These are phyloP conservation scores for Schizochytrium sp. DNA, from an alignment of 108 stramenopile genomes.

Conservation along the genomic window DNA sequence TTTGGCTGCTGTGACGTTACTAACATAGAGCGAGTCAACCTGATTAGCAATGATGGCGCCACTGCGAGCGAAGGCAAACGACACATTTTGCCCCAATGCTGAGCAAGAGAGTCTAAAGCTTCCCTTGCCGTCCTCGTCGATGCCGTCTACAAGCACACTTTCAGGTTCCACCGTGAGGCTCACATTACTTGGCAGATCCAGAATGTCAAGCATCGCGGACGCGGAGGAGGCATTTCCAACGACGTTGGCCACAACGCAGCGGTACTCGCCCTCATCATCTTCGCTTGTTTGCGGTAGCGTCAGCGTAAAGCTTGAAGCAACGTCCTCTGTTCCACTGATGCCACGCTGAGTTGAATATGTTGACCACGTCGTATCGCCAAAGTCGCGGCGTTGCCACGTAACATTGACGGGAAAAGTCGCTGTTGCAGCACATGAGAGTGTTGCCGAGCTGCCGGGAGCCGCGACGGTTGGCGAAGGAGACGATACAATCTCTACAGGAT, in stretches of 20 bases:
- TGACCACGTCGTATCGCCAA: background rate
- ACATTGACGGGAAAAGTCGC: background rate
- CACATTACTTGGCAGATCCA: background rate
- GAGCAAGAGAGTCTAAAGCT: background rate
- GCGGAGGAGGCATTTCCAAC: background rate
- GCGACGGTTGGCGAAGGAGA: background rate
- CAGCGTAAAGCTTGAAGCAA: background rate
- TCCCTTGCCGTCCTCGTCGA: background rate
- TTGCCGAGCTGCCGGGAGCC: background rate
- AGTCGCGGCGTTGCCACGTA: background rate
- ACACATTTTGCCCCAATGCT: background rate
- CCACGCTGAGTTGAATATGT: background rate
- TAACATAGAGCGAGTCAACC: background rate
- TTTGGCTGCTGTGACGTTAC: background rate
- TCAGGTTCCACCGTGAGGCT: background rate
- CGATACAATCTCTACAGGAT: background rate
- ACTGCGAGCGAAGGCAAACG: background rate
- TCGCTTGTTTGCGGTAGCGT: background rate
- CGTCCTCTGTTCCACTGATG: background rate
- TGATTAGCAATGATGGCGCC: background rate
- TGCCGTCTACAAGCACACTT: background rate
- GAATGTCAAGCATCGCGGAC: background rate
- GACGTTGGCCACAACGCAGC: background rate
- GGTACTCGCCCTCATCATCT: background rate
- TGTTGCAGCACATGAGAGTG: background rate